Conservation (phyloP, 352 stramenopile species). For the Globisporangium parvum region DNA sequence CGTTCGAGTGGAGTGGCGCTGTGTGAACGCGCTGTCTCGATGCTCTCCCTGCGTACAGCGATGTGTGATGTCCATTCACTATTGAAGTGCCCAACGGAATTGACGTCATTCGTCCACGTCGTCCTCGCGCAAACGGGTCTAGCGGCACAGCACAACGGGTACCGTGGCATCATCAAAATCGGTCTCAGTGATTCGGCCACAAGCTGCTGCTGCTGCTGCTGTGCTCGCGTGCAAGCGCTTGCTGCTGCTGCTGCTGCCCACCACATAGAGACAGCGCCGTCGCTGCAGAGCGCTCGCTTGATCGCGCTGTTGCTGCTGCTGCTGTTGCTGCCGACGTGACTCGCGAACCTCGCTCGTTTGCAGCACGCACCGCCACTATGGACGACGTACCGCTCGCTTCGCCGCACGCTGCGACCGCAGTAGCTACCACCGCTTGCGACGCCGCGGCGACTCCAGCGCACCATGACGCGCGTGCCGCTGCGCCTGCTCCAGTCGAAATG, state of each 20-base stretch:
- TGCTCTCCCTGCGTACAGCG: too few species aligned
- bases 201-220: too few species aligned
- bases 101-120: background rate
- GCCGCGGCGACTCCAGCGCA: too few species aligned
- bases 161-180: conserved; percentile 1
- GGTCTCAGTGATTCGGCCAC: background rate
- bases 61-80: too few species aligned
- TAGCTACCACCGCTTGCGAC: background rate
- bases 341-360: background rate
- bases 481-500: background rate
- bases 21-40: too few species aligned
- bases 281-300: background rate
- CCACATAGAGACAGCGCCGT: conserved; percentile 2
- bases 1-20: too few species aligned
- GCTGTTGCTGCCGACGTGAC: background rate
- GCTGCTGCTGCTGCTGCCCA: too few species aligned
- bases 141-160: background rate
- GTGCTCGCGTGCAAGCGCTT: background rate
- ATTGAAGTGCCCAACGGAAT: too few species aligned
- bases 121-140: background rate
- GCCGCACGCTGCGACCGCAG: background rate
- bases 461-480: background rate
- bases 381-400: background rate
- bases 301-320: too few species aligned
- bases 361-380: background rate